Conservation (phyloP, 2,329 filamentous ascomycete genomes). For the Didymella pomorum region DNA sequence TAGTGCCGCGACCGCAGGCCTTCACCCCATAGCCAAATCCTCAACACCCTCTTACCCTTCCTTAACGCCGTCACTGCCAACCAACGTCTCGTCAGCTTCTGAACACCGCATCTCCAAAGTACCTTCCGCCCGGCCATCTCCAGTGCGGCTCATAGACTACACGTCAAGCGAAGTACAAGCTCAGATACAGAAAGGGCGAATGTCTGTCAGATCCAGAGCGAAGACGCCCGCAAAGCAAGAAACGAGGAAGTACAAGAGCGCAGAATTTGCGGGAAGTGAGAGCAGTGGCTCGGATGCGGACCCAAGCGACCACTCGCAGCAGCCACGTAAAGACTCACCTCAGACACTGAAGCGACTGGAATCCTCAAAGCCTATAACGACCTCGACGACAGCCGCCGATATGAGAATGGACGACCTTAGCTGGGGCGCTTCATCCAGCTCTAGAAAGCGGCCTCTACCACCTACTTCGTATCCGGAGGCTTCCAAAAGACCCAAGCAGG, state of each 20-base stretch:
- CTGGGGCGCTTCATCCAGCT: slow-evolving; percentile 1
- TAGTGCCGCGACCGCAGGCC: too few species aligned
- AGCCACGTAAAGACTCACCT: background rate
- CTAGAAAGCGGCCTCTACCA: slow-evolving; percentile 5
- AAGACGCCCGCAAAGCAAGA: background rate
- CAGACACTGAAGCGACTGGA: background rate
- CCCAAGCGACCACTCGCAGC: background rate
- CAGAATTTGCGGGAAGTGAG: background rate
- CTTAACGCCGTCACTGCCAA: background rate
- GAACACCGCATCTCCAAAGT: too few species aligned
- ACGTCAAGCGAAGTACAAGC: background rate
- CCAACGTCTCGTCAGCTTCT: too few species aligned
- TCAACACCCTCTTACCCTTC: background rate
- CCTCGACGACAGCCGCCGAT: background rate
- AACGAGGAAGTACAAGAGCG: background rate
- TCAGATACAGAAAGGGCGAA: background rate
- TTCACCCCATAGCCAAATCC: background rate
- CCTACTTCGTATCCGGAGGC: background rate
- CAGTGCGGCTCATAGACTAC: background rate
- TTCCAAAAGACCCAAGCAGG: background rate
- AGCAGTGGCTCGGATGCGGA: background rate
- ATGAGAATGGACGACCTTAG: background rate
- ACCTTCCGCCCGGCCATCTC: too few species aligned
- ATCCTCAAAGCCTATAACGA: background rate
- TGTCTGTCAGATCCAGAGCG: too few species aligned